Conservation (phyloP, 495 filamentous ascomycete species). For the Aspergillus conjunctus region DNA sequence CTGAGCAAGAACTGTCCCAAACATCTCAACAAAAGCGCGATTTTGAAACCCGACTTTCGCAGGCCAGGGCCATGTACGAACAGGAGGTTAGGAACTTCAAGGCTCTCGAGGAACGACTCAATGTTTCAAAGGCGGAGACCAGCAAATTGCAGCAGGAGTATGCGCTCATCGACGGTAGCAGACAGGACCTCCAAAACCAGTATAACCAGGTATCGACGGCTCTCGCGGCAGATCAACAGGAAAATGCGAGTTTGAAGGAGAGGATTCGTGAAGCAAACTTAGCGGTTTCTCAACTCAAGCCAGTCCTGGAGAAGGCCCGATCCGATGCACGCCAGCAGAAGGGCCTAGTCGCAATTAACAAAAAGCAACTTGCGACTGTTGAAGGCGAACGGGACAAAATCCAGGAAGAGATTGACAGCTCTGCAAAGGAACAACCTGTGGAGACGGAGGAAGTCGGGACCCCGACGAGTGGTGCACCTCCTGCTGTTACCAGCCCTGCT, state of each 20-base stretch:
- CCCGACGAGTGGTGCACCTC: slow-evolving; percentile 42
- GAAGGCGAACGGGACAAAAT: slow-evolving; percentile 86
- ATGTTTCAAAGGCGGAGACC: slow-evolving; percentile 72
- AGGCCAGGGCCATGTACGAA: slow-evolving; percentile 85
- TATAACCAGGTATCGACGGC: slow-evolving; percentile 73
- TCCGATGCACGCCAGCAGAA: slow-evolving; percentile 91
- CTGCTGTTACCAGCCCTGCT: slow-evolving; percentile 64
- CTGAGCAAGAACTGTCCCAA: slow-evolving; percentile 77
- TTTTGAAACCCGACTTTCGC: slow-evolving; percentile 82
- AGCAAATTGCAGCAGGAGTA: slow-evolving; percentile 80
- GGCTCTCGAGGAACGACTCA: slow-evolving; percentile 79
- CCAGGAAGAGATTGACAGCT: slow-evolving; percentile 71
- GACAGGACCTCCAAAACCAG: slow-evolving; percentile 83
- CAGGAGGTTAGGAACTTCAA: slow-evolving; percentile 87
- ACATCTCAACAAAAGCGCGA: slow-evolving; percentile 83
- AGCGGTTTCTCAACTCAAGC: slow-evolving; percentile 79
- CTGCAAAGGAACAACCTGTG: slow-evolving; percentile 54
- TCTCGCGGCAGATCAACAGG: slow-evolving; percentile 82
- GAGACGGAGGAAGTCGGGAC: slow-evolving; percentile 38
- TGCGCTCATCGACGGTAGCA: slow-evolving; percentile 75
- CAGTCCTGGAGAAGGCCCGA: slow-evolving; percentile 86
- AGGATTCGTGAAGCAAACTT: slow-evolving; percentile 79
- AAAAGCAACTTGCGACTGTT: slow-evolving; percentile 89
- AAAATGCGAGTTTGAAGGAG: slow-evolving; percentile 85
- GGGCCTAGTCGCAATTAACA: slow-evolving; percentile 93